phyloP scores from a whole-genome alignment of 2,329 filamentous ascomycete species.

The Colletotrichum australisinense region DNA sequence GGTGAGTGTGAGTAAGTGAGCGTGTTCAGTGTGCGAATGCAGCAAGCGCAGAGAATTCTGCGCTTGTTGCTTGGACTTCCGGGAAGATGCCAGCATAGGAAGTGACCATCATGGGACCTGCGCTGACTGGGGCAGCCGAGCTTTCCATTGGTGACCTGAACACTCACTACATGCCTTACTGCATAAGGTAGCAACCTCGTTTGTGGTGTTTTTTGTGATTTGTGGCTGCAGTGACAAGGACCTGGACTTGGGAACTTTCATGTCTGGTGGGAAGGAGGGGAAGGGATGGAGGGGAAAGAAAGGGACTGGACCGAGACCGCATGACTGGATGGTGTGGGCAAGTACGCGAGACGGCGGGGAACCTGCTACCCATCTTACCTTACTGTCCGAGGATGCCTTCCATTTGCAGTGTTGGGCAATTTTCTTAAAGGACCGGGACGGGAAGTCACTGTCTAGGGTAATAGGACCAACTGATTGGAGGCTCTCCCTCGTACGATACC shows the following conservation, averaged over 20 bases:
- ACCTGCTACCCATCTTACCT: background rate
- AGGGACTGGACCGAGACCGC: background rate
- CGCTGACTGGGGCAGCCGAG: constrained; percentile 14
- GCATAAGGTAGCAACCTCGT: constrained; percentile 5
- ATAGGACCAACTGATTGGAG: background rate
- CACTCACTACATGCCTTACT: background rate
- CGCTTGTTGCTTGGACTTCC: constrained; percentile 10
- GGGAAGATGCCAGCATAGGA: constrained; percentile 27
- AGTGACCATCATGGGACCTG: constrained; percentile 28
- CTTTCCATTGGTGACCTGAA: constrained; percentile 27
- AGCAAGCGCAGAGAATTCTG: background rate
- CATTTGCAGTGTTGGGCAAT: background rate
- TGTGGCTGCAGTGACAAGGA: background rate
- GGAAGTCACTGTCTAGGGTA: background rate
- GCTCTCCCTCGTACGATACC: background rate
- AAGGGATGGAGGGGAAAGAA: background rate
- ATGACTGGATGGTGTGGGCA: constrained; percentile 23
- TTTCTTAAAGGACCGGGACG: background rate
- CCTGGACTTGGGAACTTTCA: background rate
- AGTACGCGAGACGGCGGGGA: background rate
- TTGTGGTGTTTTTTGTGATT: background rate
- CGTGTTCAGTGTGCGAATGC: constrained; percentile 2
- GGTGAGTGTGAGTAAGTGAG: background rate
- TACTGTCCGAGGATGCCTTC: background rate
- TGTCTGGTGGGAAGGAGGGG: background rate